Percentiles rank a stretch among this genome's conserved stretches.
These are phyloP conservation scores for Vitis rupestris DNA, from an alignment of 164 flowering plant species.

Conservation along the genomic window DNA sequence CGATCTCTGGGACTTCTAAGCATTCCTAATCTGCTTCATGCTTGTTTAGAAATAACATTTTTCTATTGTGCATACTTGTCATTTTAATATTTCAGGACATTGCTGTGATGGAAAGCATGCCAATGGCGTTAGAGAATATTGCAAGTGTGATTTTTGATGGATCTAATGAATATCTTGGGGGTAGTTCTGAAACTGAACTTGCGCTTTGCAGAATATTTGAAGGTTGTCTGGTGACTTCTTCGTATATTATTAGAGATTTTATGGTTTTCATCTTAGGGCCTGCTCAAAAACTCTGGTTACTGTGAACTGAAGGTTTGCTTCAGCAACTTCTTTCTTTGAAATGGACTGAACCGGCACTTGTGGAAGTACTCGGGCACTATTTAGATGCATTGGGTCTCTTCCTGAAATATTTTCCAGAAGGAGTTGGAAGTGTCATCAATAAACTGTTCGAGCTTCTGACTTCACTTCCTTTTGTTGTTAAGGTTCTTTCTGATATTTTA, in stretches of 20 bases:
- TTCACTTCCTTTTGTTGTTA: constrained; percentile 67
- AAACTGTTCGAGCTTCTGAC: constrained; percentile 89
- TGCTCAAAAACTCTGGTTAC: constrained; percentile 26
- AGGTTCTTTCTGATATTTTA: constrained; percentile 42
- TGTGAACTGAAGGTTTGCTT: constrained; percentile 64
- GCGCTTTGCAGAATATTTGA: constrained; percentile 58
- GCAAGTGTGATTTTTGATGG: constrained; percentile 75
- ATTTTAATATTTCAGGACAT: constrained; percentile 49
- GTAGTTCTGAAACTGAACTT: constrained; percentile 55
- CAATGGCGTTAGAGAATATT: constrained; percentile 73
- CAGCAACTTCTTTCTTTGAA: constrained; percentile 80
- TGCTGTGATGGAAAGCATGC: constrained; percentile 79
- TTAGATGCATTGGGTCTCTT: constrained; percentile 85
- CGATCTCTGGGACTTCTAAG: neutral
- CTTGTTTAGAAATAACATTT: neutral
- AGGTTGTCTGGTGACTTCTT: constrained; percentile 53
- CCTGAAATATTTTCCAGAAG: constrained; percentile 80
- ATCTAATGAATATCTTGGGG: constrained; percentile 50
- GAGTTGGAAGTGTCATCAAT: constrained; percentile 80
- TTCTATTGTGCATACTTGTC: neutral
- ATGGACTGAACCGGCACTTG: constrained; percentile 82
- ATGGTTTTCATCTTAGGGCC: neutral
- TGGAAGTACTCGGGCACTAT: constrained; percentile 76
- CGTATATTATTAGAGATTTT: constrained; percentile 4
- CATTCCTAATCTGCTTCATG: constrained; percentile 5